These are phyloP conservation scores for Cerioporus squamosus DNA, from an alignment of 1,284 basidiomycete species.

Conservation along the genomic window DNA sequence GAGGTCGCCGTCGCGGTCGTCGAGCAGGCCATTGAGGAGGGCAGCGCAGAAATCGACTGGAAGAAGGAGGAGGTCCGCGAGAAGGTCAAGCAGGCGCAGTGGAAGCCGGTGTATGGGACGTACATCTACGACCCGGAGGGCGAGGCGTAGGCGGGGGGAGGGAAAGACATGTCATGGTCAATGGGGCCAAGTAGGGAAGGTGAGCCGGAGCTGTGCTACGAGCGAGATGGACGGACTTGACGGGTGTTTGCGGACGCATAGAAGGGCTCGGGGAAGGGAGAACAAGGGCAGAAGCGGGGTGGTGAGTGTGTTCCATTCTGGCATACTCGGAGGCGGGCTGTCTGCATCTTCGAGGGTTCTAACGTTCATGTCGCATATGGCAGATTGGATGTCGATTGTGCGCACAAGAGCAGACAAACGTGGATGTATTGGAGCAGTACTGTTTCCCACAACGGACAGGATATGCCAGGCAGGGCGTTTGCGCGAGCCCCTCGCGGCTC, in stretches of 20 bases:
- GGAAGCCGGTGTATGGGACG: constrained; percentile 65
- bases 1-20: constrained; percentile 84
- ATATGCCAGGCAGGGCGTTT: constrained; percentile 1
- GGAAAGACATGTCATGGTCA: neutral
- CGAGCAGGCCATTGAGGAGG: constrained; percentile 76
- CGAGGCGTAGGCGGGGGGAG: constrained; percentile 28
- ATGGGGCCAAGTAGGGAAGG: neutral
- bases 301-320: constrained; percentile 12
- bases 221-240: neutral
- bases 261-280: constrained; percentile 3
- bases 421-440: neutral
- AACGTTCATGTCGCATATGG: neutral
- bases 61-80: constrained; percentile 55
- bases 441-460: constrained; percentile 13
- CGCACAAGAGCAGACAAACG: neutral
- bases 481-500: constrained; percentile 3
- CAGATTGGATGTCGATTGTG: neutral
- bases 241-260: neutral
- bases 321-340: neutral
- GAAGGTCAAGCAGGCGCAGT: constrained; percentile 53
- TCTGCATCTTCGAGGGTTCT: neutral
- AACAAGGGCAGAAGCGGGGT: neutral
- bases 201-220: neutral
- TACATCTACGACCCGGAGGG: constrained; percentile 70
- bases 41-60: constrained; percentile 60